phyloP scores from a whole-genome alignment of 768 basidiomycete species.

The Amylocystis lapponica region DNA sequence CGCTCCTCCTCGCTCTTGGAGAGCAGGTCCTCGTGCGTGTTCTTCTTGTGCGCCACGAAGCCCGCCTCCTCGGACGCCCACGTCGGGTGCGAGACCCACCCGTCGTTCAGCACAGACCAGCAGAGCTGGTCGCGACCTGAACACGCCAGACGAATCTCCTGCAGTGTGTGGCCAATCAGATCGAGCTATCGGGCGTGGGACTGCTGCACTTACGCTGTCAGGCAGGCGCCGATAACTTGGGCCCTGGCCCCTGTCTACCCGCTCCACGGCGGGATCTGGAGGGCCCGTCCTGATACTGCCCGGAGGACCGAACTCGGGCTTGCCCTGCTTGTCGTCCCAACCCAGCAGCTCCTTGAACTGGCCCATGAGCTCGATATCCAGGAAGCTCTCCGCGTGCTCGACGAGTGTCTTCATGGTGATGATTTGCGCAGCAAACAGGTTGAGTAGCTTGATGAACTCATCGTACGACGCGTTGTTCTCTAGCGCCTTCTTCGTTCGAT shows the following conservation, averaged over 20 bases:
- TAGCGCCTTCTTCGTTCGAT: constrained; percentile 78
- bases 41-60: constrained; percentile 94
- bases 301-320: constrained; percentile 63
- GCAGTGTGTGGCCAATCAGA: constrained; percentile 1
- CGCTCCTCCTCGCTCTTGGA: constrained; percentile 98
- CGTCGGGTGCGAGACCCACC: constrained; percentile 98
- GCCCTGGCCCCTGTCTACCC: constrained; percentile 80
- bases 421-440: constrained; percentile 86
- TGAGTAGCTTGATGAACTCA: constrained; percentile 91
- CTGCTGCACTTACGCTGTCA: constrained; percentile 60
- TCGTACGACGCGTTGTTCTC: constrained; percentile 78
- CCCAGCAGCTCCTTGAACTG: constrained; percentile 87
- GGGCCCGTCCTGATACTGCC: constrained; percentile 73
- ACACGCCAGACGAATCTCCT: constrained; percentile 89
- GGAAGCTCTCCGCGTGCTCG: constrained; percentile 72
- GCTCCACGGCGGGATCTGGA: constrained; percentile 71
- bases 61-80: constrained; percentile 97
- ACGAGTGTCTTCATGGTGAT: constrained; percentile 82
- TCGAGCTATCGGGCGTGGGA: neutral
- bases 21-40: constrained; percentile 89
- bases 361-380: constrained; percentile 71
- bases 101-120: constrained; percentile 93
- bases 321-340: constrained; percentile 63
- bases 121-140: constrained; percentile 93
- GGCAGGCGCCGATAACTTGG: constrained; percentile 92